phyloP scores from a whole-genome alignment of 1,284 basidiomycete species.

The Trichosporon faecale region DNA sequence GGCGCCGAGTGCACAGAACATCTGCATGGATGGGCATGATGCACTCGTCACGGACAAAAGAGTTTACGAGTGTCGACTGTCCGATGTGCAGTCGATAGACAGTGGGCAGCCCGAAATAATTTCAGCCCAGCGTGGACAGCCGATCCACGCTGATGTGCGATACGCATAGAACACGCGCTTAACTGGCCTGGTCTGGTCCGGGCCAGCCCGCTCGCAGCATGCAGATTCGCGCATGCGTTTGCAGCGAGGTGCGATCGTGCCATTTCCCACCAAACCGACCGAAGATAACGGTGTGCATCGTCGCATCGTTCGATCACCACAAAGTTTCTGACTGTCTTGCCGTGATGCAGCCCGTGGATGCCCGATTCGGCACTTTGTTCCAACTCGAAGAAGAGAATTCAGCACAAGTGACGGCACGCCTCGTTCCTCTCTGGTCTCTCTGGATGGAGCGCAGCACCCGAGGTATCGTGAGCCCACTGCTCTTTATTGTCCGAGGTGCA shows the following conservation, averaged over 20 bases:
- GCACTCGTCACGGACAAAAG: neutral
- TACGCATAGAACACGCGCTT: too few species aligned
- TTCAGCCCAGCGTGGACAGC: too few species aligned
- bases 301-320: neutral
- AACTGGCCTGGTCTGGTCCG: too few species aligned
- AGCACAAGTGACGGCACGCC: neutral
- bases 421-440: too few species aligned
- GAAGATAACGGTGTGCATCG: neutral
- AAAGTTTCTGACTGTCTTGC: too few species aligned
- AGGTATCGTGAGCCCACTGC: neutral
- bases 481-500: neutral
- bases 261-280: neutral
- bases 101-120: too few species aligned
- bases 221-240: too few species aligned
- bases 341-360: neutral
- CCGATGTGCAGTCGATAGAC: too few species aligned
- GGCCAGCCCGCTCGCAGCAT: too few species aligned
- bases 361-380: constrained; percentile 1
- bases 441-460: neutral
- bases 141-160: too few species aligned
- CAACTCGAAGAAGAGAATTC: neutral
- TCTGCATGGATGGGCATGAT: neutral
- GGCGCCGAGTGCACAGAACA: neutral
- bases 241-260: neutral
- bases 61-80: too few species aligned